phyloP scores from a whole-genome alignment of 306 rosid genomes.

The Psophocarpus tetragonolobus region DNA sequence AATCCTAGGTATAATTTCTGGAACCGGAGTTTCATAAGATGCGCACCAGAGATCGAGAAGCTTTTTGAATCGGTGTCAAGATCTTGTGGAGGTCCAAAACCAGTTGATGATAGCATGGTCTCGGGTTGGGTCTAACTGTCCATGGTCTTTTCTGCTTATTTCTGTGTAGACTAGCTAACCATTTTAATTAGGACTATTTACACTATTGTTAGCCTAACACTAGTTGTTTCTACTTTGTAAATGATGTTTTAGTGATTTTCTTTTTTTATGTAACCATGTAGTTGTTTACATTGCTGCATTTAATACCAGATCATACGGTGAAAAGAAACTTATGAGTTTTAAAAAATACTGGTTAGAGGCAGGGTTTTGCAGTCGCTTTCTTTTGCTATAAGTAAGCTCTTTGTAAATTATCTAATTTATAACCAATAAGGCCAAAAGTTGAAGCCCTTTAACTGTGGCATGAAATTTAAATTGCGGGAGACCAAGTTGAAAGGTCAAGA shows the following conservation, averaged over 20 bases:
- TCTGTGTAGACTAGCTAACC: conserved; percentile 15
- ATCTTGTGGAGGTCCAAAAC: conserved; percentile 95
- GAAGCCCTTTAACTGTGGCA: not conserved
- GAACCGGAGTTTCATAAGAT: conserved; percentile 89
- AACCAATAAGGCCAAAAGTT: not conserved
- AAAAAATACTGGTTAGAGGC: not conserved
- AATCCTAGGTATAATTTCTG: conserved; percentile 92
- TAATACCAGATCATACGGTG: not conserved
- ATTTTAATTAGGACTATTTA: not conserved
- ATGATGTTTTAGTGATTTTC: not conserved
- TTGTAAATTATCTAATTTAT: not conserved
- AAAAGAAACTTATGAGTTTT: too few species aligned
- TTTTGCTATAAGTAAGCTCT: not conserved
- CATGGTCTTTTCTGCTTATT: conserved; percentile 17
- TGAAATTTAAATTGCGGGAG: not conserved
- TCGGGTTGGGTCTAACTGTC: conserved; percentile 75
- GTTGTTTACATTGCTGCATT: not conserved
- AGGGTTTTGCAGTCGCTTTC: too few species aligned
- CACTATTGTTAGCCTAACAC: not conserved
- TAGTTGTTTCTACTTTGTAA: not conserved
- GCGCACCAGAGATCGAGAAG: conserved; percentile 96
- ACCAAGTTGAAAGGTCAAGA: not conserved
- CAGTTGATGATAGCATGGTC: conserved; percentile 89
- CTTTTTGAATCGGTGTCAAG: conserved; percentile 97
- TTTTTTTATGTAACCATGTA: not conserved